Base-by-base conservation (phyloP, 163 green algal species). In the Volvox carteri region DNA sequence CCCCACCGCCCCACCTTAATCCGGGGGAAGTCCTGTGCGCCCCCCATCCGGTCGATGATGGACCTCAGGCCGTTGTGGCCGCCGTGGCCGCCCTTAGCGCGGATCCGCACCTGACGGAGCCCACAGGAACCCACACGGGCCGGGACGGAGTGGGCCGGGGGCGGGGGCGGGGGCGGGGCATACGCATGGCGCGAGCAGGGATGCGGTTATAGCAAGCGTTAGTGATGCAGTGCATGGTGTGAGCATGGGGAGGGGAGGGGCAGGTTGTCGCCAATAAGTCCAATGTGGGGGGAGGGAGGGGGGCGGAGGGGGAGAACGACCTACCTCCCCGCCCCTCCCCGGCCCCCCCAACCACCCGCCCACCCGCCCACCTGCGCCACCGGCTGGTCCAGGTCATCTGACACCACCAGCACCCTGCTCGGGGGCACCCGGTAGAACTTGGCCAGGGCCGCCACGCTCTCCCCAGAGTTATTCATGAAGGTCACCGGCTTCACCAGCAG, bases 51-150 rank as follows among this genome's bases (percentile, higher is more conserved):
- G 70, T 96, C 87, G 37, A 96, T 96, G 85, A 98, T 97, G 90
- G 92, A 96, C 60, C 95, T 93, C 92, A 99, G 97, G 56, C 97
- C 97, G 88, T 99, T 99, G 93, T 99, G 97, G 4, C 97, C 97
- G 14, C 97, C 98, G 90, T 98, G 95, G 0, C 97, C 96, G 9
- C 97, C 97, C 65, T 96, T 96, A 12, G 88, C 73, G 23, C 94
- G 91, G 75, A 99, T 86, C 58, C 95, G 92, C 67, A 98, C 91
- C 39, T 87, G 80, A 37, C 19, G 68, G 28, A 33, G 30, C 4
- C 8, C 30, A 44, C 30, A 33, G 28, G 28, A 8, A 68, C 58
- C 6, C 18, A 8, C n/a, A 68, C 5, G 23, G 58, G 30, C 58
- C 58, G 58, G 58, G 58, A 30, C 6, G 58, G 58, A 23, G 58